A percentile compares a stretch with the other conserved stretches of the same genome.
Evolutionary conservation across 805 yeast genomes (phyloP).

Genomic region (Yarrowia sp.): DNA sequence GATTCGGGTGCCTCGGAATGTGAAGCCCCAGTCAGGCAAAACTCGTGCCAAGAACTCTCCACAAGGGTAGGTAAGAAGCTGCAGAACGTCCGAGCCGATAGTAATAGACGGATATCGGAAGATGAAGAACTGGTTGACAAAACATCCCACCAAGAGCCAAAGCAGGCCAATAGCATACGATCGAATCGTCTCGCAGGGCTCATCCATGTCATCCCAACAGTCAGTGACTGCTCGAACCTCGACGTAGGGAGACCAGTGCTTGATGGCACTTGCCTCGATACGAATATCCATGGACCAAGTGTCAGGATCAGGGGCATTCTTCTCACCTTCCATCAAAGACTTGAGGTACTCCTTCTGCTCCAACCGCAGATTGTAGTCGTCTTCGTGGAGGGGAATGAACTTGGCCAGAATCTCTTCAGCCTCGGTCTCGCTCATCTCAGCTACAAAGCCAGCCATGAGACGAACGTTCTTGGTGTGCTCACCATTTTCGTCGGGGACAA

Average conservation of each 20-base stretch:
- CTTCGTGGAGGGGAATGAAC: slow-evolving; percentile 14
- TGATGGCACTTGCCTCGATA: slow-evolving; percentile 55
- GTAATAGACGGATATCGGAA: slow-evolving; percentile 62
- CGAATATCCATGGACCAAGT: slow-evolving; percentile 7
- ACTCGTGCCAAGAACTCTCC: slow-evolving; percentile 57
- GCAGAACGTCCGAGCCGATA: slow-evolving; percentile 60
- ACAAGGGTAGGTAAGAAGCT: slow-evolving; percentile 65
- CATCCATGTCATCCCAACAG: slow-evolving; percentile 44
- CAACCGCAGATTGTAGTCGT: slow-evolving; percentile 11
- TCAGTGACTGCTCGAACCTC: slow-evolving; percentile 65
- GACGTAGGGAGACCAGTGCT: slow-evolving; percentile 60
- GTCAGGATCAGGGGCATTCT: background rate
- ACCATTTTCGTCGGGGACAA: background rate
- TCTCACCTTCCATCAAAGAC: background rate
- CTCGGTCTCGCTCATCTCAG: slow-evolving; percentile 2
- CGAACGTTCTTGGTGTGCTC: slow-evolving; percentile 8
- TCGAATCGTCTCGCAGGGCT: slow-evolving; percentile 59
- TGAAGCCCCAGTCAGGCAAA: slow-evolving; percentile 58
- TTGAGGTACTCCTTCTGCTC: slow-evolving; percentile 7
- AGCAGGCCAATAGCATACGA: slow-evolving; percentile 59
- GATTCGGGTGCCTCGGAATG: slow-evolving; percentile 52
- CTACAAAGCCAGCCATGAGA: background rate
- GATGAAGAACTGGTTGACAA: slow-evolving; percentile 64
- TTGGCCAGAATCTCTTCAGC: slow-evolving; percentile 3
- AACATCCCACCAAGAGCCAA: slow-evolving; percentile 63